Evolutionary conservation across 495 filamentous ascomycete genomes (phyloP).

Genomic region (Rostrohypoxylon terebratum): DNA sequence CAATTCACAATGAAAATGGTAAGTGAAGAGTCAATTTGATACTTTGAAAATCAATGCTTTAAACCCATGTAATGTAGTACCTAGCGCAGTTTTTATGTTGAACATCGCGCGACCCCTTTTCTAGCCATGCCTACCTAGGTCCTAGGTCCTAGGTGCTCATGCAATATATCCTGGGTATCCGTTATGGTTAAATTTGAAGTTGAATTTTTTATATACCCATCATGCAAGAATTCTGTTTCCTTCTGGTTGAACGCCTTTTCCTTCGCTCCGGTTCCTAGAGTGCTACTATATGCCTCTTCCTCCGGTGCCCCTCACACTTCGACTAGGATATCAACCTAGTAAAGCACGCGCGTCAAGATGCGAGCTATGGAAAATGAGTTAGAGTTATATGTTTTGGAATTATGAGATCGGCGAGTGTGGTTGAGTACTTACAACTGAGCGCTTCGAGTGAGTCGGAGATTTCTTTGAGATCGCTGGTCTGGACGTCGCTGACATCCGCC

Average conservation of each 20-base stretch:
- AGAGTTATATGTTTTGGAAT: constrained; percentile 26
- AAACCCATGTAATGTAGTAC: constrained; percentile 17
- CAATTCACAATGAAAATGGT: not conserved
- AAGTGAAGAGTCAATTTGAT: constrained; percentile 9
- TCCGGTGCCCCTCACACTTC: not conserved
- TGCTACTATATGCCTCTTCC: constrained; percentile 2
- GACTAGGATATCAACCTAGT: constrained; percentile 64
- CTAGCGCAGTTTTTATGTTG: constrained; percentile 56
- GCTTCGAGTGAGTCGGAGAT: constrained; percentile 84
- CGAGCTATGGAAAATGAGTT: constrained; percentile 64
- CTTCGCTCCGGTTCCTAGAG: constrained; percentile 9
- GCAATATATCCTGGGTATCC: constrained; percentile 53
- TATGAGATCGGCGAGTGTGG: not conserved
- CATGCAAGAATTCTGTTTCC: constrained; percentile 36
- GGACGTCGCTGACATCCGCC: constrained; percentile 94
- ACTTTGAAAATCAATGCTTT: constrained; percentile 4
- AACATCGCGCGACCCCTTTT: constrained; percentile 57
- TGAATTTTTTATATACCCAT: constrained; percentile 45
- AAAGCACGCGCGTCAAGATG: constrained; percentile 88
- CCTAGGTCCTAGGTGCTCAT: constrained; percentile 42
- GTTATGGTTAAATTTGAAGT: constrained; percentile 30
- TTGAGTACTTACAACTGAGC: constrained; percentile 75
- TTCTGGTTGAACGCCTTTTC: constrained; percentile 30
- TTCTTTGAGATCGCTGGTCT: constrained; percentile 81
- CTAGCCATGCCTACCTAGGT: constrained; percentile 51